Conservation (phyloP, 2,329 filamentous ascomycete species). For the Sporothrix humicola region DNA sequence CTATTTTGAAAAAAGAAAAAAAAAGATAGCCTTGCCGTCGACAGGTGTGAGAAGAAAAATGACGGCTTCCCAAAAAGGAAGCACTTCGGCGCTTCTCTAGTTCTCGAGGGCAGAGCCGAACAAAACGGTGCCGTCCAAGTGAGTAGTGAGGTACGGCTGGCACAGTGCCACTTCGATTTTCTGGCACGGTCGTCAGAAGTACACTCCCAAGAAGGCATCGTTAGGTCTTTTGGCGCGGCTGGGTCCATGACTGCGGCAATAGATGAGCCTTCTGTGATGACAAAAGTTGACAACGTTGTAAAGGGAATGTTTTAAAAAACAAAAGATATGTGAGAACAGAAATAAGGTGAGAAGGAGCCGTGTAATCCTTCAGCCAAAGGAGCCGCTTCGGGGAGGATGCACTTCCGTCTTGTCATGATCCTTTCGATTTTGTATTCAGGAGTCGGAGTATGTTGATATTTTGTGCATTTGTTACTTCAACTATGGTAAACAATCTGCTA, state of each 20-base stretch:
- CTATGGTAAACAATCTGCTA: neutral
- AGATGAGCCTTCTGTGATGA: neutral
- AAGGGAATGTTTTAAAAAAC: neutral
- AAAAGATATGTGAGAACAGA: neutral
- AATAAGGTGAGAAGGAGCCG: neutral
- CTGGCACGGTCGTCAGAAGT: constrained; percentile 3
- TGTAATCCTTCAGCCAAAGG: neutral
- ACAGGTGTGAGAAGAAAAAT: neutral
- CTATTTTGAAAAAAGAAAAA: no score
- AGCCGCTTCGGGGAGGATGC: neutral
- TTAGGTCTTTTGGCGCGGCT: neutral
- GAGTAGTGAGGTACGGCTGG: neutral
- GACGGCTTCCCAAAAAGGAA: constrained; percentile 16
- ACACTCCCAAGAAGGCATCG: neutral
- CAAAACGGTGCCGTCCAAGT: neutral
- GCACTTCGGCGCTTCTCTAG: constrained; percentile 16
- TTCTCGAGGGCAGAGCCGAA: neutral
- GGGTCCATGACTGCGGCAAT: neutral
- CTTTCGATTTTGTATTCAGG: neutral
- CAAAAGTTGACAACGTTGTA: neutral
- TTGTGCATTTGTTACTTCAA: neutral
- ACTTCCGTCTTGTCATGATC: neutral
- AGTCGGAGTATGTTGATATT: neutral
- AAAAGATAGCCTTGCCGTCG: neutral
- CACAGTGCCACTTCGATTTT: neutral